phyloP scores from a whole-genome alignment of 805 yeast genomes.

The Kazachstania kunashirensis region DNA sequence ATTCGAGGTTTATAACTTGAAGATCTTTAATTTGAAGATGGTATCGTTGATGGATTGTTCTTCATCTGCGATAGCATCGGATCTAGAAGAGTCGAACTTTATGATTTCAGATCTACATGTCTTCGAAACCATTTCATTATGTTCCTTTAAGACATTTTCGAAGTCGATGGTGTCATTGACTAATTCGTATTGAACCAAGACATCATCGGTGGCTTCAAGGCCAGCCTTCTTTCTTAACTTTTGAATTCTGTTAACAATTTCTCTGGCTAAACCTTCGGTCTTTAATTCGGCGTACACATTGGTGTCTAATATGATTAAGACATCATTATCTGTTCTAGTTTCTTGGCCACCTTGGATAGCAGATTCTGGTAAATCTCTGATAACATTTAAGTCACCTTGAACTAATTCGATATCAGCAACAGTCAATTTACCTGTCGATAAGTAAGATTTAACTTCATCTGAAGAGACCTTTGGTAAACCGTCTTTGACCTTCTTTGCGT shows the following conservation, averaged over 20 bases:
- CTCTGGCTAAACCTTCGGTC: conserved; percentile 94
- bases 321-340: conserved; percentile 80
- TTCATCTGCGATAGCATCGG: conserved; percentile 68
- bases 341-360: conserved; percentile 64
- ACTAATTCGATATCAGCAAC: conserved; percentile 87
- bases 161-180: conserved; percentile 54
- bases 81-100: conserved; percentile 35
- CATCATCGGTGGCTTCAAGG: conserved; percentile 90
- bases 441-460: conserved; percentile 68
- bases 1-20: conserved; percentile 41
- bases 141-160: conserved; percentile 49
- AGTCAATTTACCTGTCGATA: conserved; percentile 59
- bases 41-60: conserved; percentile 79
- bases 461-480: conserved; percentile 80
- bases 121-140: conserved; percentile 63
- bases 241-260: conserved; percentile 92
- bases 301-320: conserved; percentile 80
- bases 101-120: conserved; percentile 53
- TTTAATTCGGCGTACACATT: conserved; percentile 79
- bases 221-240: conserved; percentile 95
- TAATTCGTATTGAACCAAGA: conserved; percentile 70
- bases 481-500: conserved; percentile 86
- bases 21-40: conserved; percentile 63
- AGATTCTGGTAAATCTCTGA: conserved; percentile 75
- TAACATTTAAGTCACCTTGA: conserved; percentile 80